phyloP scores from a whole-genome alignment of 75 land plant genomes.

The Selaginella tamariscina region DNA sequence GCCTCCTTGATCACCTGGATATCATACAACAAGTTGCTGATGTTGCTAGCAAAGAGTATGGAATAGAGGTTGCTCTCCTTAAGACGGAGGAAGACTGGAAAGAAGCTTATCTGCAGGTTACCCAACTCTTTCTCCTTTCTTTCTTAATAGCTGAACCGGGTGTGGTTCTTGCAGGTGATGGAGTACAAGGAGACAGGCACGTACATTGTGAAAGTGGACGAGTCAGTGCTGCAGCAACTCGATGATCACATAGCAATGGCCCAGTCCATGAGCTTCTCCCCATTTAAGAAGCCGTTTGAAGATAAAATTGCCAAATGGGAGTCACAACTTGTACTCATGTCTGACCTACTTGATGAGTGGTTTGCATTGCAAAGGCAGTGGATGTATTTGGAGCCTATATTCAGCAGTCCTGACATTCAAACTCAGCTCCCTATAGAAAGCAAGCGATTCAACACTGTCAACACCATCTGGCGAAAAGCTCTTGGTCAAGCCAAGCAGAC shows the following conservation, averaged over 20 bases:
- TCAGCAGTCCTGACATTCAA: slow-evolving; percentile 35
- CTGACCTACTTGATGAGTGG: slow-evolving; percentile 29
- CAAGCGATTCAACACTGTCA: slow-evolving; percentile 27
- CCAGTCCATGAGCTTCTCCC: slow-evolving; percentile 34
- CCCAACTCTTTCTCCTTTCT: neutral
- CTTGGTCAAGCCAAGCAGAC: slow-evolving; percentile 15
- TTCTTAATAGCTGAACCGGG: too few relatives aligned
- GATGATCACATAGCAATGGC: slow-evolving; percentile 34
- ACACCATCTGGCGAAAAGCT: slow-evolving; percentile 24
- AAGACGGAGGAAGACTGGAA: slow-evolving; percentile 35
- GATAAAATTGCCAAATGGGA: slow-evolving; percentile 29
- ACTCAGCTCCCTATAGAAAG: slow-evolving; percentile 32
- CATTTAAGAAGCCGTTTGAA: slow-evolving; percentile 35
- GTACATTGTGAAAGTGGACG: slow-evolving; percentile 32
- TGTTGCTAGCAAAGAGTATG: slow-evolving; percentile 28
- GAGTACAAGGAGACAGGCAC: slow-evolving; percentile 29
- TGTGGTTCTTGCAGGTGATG: slow-evolving; percentile 3
- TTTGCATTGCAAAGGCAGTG: slow-evolving; percentile 31
- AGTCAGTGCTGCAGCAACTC: slow-evolving; percentile 24
- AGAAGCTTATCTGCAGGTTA: slow-evolving; percentile 21
- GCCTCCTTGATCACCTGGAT: slow-evolving; percentile 24
- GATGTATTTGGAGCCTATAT: slow-evolving; percentile 38
- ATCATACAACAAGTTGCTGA: slow-evolving; percentile 23
- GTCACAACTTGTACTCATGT: slow-evolving; percentile 19
- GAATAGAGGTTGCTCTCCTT: slow-evolving; percentile 18